Evolutionary conservation across 768 basidiomycete species (phyloP), one percentile per base, ranked within the genome.

Genomic region (Lactarius evosmus): DNA sequence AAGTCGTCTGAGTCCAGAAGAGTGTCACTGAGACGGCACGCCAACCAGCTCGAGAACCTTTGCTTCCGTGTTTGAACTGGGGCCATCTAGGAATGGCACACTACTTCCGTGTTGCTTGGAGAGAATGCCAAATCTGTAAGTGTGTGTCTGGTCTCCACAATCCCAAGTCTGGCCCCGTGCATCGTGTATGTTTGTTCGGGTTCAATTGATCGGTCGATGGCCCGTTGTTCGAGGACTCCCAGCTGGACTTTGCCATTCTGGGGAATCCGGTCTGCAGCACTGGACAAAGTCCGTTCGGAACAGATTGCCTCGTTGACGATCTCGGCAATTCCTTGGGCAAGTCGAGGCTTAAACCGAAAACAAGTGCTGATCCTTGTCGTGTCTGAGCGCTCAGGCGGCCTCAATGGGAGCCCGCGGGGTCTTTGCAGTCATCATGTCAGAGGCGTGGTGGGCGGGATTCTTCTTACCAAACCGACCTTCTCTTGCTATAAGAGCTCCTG

Each of bases 371-470:
- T 65, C 63, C 34, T 22, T 56, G 63, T 55, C 36, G 58, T 56
- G 46, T 56, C 59, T 51, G 54, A 51, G 63, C 63, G 63, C 32
- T 41, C 49, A 40, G 49, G 53, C 41, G 25, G 29, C 52, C 52
- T 36, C 54, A 65, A 51, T 7, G 46, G 55, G 58, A 60, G 56
- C 36, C 58, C 59, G 63, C 59, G 63, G 63, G 46, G 58, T 60
- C 63, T 65, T 56, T 34, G 8, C 46, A 60, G 41, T 40, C 22
- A 51, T 65, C 53, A 56, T 56, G 63, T 60, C 63, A 65, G 59
- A 60, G 54, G 53, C 63, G 63, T 25, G 54, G 44, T 60, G 58
- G 40, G 19, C 63, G 63, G 63, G 36, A 40, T 65, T 60, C 59
- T 59, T 29, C 54, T 59, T 29, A 32, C 63, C 27, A 36, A 51